Percentiles rank a stretch among this genome's conserved stretches.
Conservation (phyloP, 2,329 filamentous ascomycete species). For the Penicillium palitans region DNA sequence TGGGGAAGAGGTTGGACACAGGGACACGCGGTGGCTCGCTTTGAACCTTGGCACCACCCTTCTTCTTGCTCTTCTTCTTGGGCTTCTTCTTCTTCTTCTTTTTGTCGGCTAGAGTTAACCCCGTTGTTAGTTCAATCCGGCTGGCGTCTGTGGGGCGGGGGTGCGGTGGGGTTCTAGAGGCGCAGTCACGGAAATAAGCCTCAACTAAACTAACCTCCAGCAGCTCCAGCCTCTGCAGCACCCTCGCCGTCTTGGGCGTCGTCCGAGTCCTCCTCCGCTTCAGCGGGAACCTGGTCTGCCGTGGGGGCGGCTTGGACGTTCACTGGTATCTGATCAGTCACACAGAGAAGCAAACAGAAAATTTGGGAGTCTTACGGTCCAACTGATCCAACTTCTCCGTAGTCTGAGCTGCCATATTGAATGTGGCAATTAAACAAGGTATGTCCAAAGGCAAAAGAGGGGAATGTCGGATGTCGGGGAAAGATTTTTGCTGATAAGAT, state of each 20-base stretch:
- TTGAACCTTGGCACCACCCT: conserved; percentile 63
- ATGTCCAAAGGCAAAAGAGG: conserved; percentile 20
- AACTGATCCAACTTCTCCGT: conserved; percentile 44
- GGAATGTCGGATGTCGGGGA: conserved; percentile 24
- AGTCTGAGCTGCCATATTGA: conserved; percentile 46
- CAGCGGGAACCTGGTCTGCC: conserved; percentile 41
- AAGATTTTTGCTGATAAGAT: conserved; percentile 32
- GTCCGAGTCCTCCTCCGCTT: conserved; percentile 57
- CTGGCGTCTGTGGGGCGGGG: not conserved
- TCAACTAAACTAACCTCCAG: conserved; percentile 34
- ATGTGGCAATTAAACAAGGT: conserved; percentile 20
- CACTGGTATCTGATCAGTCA: conserved; percentile 36
- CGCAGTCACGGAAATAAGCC: not conserved
- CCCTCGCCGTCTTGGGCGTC: conserved; percentile 53
- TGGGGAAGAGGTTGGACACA: conserved; percentile 71
- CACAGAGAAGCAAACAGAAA: not conserved
- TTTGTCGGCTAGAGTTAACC: conserved; percentile 50
- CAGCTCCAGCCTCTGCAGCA: conserved; percentile 40
- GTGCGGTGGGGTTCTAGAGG: not conserved
- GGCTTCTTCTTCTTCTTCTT: conserved; percentile 91
- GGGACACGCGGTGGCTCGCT: conserved; percentile 74
- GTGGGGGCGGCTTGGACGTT: conserved; percentile 39
- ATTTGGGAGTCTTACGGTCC: conserved; percentile 33
- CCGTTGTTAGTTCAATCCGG: conserved; percentile 9
- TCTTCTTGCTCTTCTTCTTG: conserved; percentile 72